phyloP scores from a whole-genome alignment of 106 monocot species.

The Alisma plantagoaquatica region DNA sequence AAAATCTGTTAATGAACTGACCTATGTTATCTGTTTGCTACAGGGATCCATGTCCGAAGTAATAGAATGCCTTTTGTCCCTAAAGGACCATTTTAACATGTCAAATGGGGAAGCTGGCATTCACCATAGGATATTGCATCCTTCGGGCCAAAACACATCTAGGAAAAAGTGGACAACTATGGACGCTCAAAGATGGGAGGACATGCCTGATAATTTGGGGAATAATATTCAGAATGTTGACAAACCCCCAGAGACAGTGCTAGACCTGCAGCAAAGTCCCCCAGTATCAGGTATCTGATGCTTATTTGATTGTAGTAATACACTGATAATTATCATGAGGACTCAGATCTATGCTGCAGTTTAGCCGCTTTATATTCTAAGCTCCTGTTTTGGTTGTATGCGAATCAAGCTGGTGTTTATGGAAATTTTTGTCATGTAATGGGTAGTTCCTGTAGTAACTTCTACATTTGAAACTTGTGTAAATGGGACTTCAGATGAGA shows the following conservation, averaged over 20 bases:
- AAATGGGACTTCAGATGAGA: too few relatives aligned
- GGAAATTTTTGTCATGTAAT: too few relatives aligned
- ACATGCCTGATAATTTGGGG: conserved; percentile 7
- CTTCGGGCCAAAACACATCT: conserved; percentile 7
- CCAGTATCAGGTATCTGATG: too few relatives aligned
- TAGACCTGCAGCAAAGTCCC: not conserved
- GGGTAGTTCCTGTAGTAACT: too few relatives aligned
- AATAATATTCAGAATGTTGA: conserved; percentile 6
- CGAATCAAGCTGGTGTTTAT: too few relatives aligned
- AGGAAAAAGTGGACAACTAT: conserved; percentile 31
- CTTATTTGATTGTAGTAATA: too few relatives aligned
- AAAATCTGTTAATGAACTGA: too few relatives aligned
- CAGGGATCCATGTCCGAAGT: conserved; percentile 58
- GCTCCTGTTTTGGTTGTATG: too few relatives aligned
- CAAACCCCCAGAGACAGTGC: conserved; percentile 6
- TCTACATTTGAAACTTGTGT: too few relatives aligned
- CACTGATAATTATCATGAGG: too few relatives aligned
- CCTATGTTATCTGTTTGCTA: conserved; percentile 16
- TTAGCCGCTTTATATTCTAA: too few relatives aligned
- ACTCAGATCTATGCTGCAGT: too few relatives aligned
- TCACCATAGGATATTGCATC: conserved; percentile 5
- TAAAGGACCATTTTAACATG: conserved; percentile 30
- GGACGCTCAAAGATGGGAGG: conserved; percentile 13
- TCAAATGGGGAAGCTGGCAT: conserved; percentile 9
- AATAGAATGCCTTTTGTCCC: conserved; percentile 50